These are phyloP conservation scores for Monosporozyma aerobia DNA, from an alignment of 805 yeast genomes.

Conservation along the genomic window DNA sequence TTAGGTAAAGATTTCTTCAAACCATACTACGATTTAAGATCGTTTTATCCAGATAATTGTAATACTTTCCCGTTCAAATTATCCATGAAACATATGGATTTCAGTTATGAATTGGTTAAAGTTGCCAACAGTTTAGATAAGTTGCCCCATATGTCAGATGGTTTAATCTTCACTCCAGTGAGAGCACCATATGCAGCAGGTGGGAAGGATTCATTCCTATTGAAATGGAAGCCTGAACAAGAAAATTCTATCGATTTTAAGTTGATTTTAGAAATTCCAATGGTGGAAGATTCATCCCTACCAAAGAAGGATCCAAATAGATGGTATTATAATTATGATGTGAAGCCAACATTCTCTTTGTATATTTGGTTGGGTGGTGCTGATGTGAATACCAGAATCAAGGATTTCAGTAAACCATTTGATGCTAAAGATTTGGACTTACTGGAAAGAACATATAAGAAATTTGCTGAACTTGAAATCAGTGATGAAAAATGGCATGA, in stretches of 20 bases:
- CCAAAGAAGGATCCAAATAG: conserved; percentile 54
- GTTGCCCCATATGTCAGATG: conserved; percentile 85
- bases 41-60: conserved; percentile 62
- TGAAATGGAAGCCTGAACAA: conserved; percentile 96
- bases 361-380: conserved; percentile 69
- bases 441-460: conserved; percentile 43
- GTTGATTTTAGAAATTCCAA: conserved; percentile 38
- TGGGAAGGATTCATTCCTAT: conserved; percentile 64
- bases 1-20: conserved; percentile 70
- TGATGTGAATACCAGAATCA: conserved; percentile 25
- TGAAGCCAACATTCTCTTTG: conserved; percentile 60
- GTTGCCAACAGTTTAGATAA: conserved; percentile 64
- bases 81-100: conserved; percentile 80
- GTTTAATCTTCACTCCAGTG: conserved; percentile 86
- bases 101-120: conserved; percentile 65
- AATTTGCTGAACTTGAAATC: conserved; percentile 55
- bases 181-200: conserved; percentile 82
- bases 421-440: conserved; percentile 25
- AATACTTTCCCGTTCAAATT: conserved; percentile 75
- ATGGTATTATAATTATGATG: conserved; percentile 72
- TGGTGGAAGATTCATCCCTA: conserved; percentile 26
- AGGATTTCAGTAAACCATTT: conserved; percentile 26
- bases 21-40: conserved; percentile 70
- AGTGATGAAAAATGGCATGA: conserved; percentile 73
- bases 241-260: conserved; percentile 91